Conservation (phyloP, 108 stramenopile species). For the Fistulifera solaris region DNA sequence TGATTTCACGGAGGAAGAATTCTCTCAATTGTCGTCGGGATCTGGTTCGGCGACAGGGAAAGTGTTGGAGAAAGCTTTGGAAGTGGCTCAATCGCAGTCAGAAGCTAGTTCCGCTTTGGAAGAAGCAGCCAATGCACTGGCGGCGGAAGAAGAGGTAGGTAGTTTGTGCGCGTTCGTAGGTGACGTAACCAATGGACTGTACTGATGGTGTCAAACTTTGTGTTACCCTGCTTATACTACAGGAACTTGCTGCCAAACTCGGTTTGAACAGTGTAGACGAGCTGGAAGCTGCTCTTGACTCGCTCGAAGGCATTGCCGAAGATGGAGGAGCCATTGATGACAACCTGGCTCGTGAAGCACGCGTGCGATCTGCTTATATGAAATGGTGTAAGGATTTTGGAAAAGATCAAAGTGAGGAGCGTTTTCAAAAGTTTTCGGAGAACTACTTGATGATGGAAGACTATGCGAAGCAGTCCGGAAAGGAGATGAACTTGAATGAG, state of each 20-base stretch:
- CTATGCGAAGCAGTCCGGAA: conserved; percentile 62
- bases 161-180: neutral
- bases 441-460: conserved; percentile 85
- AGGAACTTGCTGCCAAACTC: conserved; percentile 36
- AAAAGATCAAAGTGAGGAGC: conserved; percentile 55
- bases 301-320: conserved; percentile 58
- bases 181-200: no score
- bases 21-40: conserved; percentile 31
- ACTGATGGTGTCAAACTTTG: neutral
- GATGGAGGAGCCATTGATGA: conserved; percentile 60
- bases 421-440: conserved; percentile 58
- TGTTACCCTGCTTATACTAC: conserved; percentile 1
- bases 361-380: conserved; percentile 72
- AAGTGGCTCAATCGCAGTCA: conserved; percentile 59
- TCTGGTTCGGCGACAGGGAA: conserved; percentile 32
- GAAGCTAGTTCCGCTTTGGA: conserved; percentile 60
- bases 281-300: conserved; percentile 68
- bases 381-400: conserved; percentile 79
- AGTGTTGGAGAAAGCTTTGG: conserved; percentile 53
- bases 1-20: conserved; percentile 73
- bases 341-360: conserved; percentile 69
- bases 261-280: conserved; percentile 75
- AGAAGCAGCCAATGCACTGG: conserved; percentile 76
- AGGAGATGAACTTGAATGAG: conserved; percentile 68
- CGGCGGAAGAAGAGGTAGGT: conserved; percentile 77